Percentiles rank a stretch among this genome's conserved stretches.
Evolutionary conservation across 176 grass and related monocot genomes (phyloP).

Genomic region (Triticum dicoccoides): DNA sequence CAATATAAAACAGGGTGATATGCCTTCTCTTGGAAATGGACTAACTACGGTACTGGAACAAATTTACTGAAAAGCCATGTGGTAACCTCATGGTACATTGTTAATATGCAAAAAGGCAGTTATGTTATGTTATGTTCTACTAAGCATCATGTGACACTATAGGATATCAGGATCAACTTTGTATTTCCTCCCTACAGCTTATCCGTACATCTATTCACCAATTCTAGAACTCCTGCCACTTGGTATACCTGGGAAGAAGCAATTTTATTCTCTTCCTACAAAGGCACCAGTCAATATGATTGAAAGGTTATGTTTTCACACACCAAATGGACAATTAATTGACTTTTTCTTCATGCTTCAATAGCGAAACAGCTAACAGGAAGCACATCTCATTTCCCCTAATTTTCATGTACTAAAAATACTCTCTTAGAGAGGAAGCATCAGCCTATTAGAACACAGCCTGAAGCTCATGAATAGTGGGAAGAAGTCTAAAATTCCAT

Average conservation of each 20-base stretch:
- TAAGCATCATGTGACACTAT: neutral
- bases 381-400: neutral
- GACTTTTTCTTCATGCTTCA: neutral
- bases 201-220: conserved; percentile 3
- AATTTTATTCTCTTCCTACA: neutral
- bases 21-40: neutral
- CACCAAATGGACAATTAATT: neutral
- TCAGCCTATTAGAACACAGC: neutral
- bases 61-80: neutral
- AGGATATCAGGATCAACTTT: neutral
- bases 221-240: neutral
- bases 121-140: neutral
- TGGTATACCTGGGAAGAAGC: neutral
- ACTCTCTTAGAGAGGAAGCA: neutral
- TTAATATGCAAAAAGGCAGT: neutral
- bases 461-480: neutral
- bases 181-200: neutral
- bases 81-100: neutral
- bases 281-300: neutral
- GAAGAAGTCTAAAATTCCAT: neutral
- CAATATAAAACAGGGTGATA: neutral
- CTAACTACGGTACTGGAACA: neutral
- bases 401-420: neutral
- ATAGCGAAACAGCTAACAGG: neutral
- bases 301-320: neutral